These are phyloP conservation scores for Plasmodium fragile DNA, from an alignment of 169 alveolate genomes.

Conservation along the genomic window DNA sequence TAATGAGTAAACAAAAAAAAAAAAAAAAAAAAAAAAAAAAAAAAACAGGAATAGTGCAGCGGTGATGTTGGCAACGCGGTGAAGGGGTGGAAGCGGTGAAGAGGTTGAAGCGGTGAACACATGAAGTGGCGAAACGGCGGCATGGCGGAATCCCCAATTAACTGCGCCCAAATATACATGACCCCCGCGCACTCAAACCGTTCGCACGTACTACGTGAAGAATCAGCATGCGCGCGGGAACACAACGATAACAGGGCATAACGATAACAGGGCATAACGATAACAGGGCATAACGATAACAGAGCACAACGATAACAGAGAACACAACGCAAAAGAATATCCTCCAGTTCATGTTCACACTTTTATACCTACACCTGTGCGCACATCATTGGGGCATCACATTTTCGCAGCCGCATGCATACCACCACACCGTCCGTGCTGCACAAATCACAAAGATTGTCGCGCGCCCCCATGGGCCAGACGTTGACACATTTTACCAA, in stretches of 20 bases:
- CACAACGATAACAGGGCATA: background rate
- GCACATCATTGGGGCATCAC: background rate
- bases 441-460: background rate
- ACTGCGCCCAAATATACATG: background rate
- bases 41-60: background rate
- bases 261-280: background rate
- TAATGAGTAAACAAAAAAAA: background rate
- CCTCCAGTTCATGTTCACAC: background rate
- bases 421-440: background rate
- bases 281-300: background rate
- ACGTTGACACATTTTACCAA: background rate
- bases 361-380: background rate
- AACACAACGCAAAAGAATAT: background rate
- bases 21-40: background rate
- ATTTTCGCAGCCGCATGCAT: background rate
- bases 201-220: background rate
- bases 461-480: background rate
- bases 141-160: background rate
- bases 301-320: background rate
- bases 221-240: background rate
- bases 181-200: background rate
- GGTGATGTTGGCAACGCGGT: background rate
- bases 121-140: background rate
- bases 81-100: too few relatives aligned
- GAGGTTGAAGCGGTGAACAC: background rate